Base-by-base conservation (phyloP, 768 basidiomycete genomes). In the Suillus decipiens region DNA sequence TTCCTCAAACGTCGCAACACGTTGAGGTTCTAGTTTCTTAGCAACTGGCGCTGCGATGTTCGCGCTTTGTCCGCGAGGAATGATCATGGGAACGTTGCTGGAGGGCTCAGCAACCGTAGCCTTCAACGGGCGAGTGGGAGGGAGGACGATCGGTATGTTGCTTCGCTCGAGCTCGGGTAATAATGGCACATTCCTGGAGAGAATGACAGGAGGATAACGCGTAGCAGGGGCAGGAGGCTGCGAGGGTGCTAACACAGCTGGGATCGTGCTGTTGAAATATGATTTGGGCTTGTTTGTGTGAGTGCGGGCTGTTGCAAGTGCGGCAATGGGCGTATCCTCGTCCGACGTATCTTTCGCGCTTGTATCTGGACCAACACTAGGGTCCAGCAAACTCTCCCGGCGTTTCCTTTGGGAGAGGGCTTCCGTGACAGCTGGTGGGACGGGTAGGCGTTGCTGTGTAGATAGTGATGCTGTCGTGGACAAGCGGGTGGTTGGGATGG, bases 1-100 rank as follows among this genome's bases (percentile, higher is more conserved):
- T 72, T 96, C 93, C 74, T 96, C 95, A 72, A 91, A 93, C 2
- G 94, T 93, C 63, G 86, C 84, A 33, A 88, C 84, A 17, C 90
- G 87, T 45, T 79, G 75, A 4, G 73, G 67, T 31, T 80, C 77
- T 3, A 85, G 79, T 28, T 78, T 78, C 67, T 85, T 84, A 12
- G 88, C 86, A 42, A 75, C 66, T 6, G 79, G 78, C 22, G 79
- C 69, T 5, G 73, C 73, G 15, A 74, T 72, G 5, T 65, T 54
- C 15, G 61, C n/a, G 47, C 64, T 12, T 61, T 73, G 77, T n/a
- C 76, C 72, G 17, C 85, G 84, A 41, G 84, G 83, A 48, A 84
- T 70, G 47, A 77, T 80, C 28, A 77, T 75, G 0, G 83, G 69
- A 68, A 79, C 39, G 79, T 84, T 68, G 77, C 78, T 67, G 28